These are phyloP conservation scores for Handroanthus guayacan DNA, from an alignment of 257 asterid genomes.

Conservation along the genomic window DNA sequence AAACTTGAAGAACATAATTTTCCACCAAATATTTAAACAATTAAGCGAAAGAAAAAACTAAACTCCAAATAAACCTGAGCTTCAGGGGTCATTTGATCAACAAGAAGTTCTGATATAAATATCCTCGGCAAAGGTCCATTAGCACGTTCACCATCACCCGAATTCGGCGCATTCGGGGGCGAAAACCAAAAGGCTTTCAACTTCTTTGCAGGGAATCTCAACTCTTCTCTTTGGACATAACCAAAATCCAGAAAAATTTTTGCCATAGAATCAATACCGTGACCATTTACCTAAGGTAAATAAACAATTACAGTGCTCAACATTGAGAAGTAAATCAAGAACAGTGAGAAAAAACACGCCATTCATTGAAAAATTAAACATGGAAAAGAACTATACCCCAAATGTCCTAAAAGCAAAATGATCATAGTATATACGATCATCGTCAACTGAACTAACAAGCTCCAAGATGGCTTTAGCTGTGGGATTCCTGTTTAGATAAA, in stretches of 20 bases:
- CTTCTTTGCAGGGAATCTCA: slow-evolving; percentile 94
- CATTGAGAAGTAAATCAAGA: neutral
- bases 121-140: slow-evolving; percentile 92
- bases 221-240: slow-evolving; percentile 79
- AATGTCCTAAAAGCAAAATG: slow-evolving; percentile 90
- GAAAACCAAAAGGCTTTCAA: slow-evolving; percentile 94
- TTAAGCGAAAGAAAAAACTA: slow-evolving; percentile 3
- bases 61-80: slow-evolving; percentile 69
- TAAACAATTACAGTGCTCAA: slow-evolving; percentile 5
- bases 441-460: slow-evolving; percentile 72
- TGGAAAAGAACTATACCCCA: slow-evolving; percentile 62
- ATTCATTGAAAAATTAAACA: neutral
- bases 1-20: neutral
- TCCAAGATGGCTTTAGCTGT: slow-evolving; percentile 84
- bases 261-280: slow-evolving; percentile 90
- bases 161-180: slow-evolving; percentile 54
- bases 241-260: slow-evolving; percentile 82
- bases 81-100: slow-evolving; percentile 79
- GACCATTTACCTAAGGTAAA: slow-evolving; percentile 65
- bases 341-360: neutral
- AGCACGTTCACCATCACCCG: slow-evolving; percentile 57
- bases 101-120: slow-evolving; percentile 93
- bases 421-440: slow-evolving; percentile 77
- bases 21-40: slow-evolving; percentile 7
- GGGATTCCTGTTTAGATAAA: slow-evolving; percentile 80